Evolutionary conservation across 2,329 filamentous ascomycete genomes (phyloP).

Genomic region (Amylocarpus encephaloides): DNA sequence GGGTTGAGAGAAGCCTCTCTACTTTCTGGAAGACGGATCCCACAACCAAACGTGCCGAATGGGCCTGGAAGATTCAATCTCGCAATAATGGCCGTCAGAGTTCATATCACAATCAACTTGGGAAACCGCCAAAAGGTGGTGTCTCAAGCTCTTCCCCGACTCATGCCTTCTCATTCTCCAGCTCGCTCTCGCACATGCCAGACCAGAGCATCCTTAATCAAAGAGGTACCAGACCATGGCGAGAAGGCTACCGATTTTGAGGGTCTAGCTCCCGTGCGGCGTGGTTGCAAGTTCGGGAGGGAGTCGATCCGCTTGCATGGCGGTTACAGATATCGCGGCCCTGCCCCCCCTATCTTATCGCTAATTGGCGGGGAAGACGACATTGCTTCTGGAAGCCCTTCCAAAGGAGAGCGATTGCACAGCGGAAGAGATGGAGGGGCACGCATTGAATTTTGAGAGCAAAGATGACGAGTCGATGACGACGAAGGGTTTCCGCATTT

Average conservation of each 20-base stretch:
- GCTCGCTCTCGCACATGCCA: too few relatives aligned
- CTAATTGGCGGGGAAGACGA: conserved; percentile 2
- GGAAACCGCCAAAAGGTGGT: too few relatives aligned
- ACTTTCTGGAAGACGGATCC: too few relatives aligned
- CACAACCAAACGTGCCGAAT: too few relatives aligned
- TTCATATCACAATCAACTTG: too few relatives aligned
- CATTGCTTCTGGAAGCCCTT: conserved; percentile 3
- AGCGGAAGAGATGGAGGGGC: neutral
- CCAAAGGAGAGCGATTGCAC: neutral
- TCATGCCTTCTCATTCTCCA: too few relatives aligned
- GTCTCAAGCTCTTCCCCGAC: too few relatives aligned
- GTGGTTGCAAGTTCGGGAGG: neutral
- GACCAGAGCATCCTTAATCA: too few relatives aligned
- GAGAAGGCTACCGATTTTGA: neutral
- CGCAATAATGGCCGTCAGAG: too few relatives aligned
- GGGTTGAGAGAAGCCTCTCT: too few relatives aligned
- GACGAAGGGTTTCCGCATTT: neutral
- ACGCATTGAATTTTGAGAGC: neutral
- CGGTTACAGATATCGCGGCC: neutral
- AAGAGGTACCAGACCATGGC: too few relatives aligned
- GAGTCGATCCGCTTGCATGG: neutral
- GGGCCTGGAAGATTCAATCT: too few relatives aligned
- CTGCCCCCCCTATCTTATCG: neutral
- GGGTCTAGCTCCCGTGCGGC: neutral
- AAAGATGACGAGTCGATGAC: neutral